Conservation (phyloP, 208 protist genomes). For the Trypanosoma cruzi region DNA sequence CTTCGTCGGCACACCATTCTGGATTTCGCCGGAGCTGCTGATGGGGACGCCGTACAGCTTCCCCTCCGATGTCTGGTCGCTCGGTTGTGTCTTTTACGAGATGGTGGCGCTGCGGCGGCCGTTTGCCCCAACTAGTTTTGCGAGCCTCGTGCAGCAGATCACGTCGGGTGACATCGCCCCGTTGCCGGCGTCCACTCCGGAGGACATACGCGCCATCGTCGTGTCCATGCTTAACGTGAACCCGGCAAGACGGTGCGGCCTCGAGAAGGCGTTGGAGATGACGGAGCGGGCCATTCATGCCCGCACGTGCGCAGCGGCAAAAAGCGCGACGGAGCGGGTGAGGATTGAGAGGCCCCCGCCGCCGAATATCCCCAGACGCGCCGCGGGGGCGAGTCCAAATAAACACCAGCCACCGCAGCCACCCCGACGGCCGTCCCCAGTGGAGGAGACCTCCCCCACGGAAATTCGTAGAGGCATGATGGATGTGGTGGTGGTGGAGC, state of each 20-base stretch:
- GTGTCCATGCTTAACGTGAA: conserved; percentile 61
- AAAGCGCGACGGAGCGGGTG: neutral
- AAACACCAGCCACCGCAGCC: conserved; percentile 9
- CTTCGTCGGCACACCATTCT: conserved; percentile 81
- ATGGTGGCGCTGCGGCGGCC: conserved; percentile 56
- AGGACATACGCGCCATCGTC: conserved; percentile 49
- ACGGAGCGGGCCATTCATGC: conserved; percentile 21
- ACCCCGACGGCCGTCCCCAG: conserved; percentile 4
- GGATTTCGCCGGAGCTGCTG: conserved; percentile 89
- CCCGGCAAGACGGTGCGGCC: conserved; percentile 44
- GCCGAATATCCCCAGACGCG: conserved; percentile 18
- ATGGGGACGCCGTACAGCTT: conserved; percentile 79
- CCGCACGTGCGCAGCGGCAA: neutral
- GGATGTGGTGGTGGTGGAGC: neutral
- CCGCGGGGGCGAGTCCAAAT: neutral
- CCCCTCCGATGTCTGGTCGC: conserved; percentile 86
- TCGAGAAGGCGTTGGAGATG: conserved; percentile 38
- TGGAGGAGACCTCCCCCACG: neutral
- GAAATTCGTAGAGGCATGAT: neutral
- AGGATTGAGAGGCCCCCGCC: conserved; percentile 12
- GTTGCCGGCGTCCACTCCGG: conserved; percentile 45
- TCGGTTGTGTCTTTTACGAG: conserved; percentile 84
- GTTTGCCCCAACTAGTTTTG: conserved; percentile 72
- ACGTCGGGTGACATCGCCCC: conserved; percentile 63
- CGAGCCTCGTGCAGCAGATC: conserved; percentile 76